Percentiles rank a stretch among this genome's conserved stretches.
Conservation (phyloP, 768 basidiomycete species). For the Suillus tomentosus region DNA sequence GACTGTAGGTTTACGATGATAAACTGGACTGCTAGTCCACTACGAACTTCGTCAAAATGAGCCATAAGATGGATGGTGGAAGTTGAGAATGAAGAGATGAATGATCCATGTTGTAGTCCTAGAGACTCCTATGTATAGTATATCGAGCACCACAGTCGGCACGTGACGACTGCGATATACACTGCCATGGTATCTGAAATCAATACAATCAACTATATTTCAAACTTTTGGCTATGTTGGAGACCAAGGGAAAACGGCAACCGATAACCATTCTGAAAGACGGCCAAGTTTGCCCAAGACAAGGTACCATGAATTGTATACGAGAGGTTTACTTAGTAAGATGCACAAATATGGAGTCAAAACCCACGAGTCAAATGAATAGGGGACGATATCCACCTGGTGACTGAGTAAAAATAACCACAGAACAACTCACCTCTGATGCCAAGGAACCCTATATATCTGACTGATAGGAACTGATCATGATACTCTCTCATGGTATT, state of each 20-base stretch:
- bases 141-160: background rate
- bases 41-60: slow-evolving; percentile 27
- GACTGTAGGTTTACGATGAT: background rate
- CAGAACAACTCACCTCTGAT: too few relatives aligned
- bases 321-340: too few relatives aligned
- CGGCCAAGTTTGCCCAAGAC: background rate
- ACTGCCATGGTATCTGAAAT: background rate
- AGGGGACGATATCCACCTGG: too few relatives aligned
- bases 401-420: too few relatives aligned
- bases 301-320: too few relatives aligned
- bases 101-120: background rate
- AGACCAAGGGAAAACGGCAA: background rate
- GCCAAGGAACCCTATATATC: too few relatives aligned
- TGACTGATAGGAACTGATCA: too few relatives aligned
- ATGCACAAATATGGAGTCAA: too few relatives aligned
- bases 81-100: background rate
- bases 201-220: background rate
- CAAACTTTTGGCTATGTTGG: background rate
- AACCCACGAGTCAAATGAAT: too few relatives aligned
- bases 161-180: background rate
- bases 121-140: slow-evolving; percentile 4
- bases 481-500: too few relatives aligned
- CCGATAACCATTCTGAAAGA: background rate
- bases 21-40: background rate
- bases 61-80: slow-evolving; percentile 3